Base-by-base conservation (phyloP, 176 grass and related monocot genomes). In the Paspalum vaginatum region DNA sequence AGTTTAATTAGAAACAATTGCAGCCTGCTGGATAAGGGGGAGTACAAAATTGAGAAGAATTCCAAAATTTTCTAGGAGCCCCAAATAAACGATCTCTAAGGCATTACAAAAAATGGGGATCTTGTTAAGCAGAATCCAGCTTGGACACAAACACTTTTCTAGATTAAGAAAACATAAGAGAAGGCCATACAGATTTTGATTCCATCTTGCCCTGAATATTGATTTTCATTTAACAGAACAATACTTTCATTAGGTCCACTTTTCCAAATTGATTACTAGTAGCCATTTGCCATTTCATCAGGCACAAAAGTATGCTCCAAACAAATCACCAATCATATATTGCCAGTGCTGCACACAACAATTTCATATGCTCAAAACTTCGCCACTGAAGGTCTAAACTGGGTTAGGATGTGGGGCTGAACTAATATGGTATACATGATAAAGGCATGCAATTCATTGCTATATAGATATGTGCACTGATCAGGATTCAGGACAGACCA, bases 341-440 rank as follows among this genome's bases (percentile, higher is more conserved):
- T n/a, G n/a, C n/a, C n/a, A n/a, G n/a, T n/a, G n/a, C n/a, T n/a
- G n/a, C n/a, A n/a, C n/a, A n/a, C 9, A 44, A 52, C 7, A 68
- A 4, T 9, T 11, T 20, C 27, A 53, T 46, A 68, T 8, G 39
- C 43, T 75, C 52, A 69, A 69, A 88, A 75, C 39, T 22, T n/a
- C n/a, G 40, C 45, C 65, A 46, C n/a, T 14, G 11, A n/a, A 46
- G n/a, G n/a, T 68, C 45, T 68, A 24, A 45, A 45, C 11, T 68
- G 42, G 41, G 11, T 22, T 68, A 45, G 0, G 41, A 24, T 58
- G 26, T 60, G 11, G 21, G 56, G n/a, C 12, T 25, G 11, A 58
- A 24, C 55, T 24, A 58, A 55, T 59, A 60, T 60, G 26, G 57
- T 13, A 2, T 60, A 61, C 14, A 24, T 2, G 58, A 61, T 27